Conservation (phyloP, 2,329 filamentous ascomycete species). For the Ceratocystis papillata region DNA sequence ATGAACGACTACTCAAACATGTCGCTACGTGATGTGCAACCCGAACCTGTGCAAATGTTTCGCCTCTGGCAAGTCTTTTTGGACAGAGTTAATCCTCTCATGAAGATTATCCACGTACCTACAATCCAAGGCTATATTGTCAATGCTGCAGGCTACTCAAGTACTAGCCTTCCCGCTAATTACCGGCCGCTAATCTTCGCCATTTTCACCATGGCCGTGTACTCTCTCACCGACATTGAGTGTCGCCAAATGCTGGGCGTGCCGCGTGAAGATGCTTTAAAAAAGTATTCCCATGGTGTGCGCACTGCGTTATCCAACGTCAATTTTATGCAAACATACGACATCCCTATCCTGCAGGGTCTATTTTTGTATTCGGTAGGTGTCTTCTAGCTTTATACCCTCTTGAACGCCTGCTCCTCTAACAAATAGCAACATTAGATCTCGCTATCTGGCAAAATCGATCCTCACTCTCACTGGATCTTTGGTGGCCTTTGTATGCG, state of each 20-base stretch:
- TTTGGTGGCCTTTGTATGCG: constrained; percentile 50
- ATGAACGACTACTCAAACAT: constrained; percentile 36
- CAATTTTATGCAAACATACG: constrained; percentile 49
- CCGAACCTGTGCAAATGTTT: constrained; percentile 54
- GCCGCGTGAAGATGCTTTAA: constrained; percentile 41
- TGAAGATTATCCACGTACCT: constrained; percentile 62
- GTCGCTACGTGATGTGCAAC: constrained; percentile 46
- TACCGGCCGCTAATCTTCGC: constrained; percentile 52
- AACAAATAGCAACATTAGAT: constrained; percentile 33
- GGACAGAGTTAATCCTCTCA: constrained; percentile 62
- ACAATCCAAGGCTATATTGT: constrained; percentile 55
- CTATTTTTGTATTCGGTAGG: constrained; percentile 47
- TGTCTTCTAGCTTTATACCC: not conserved
- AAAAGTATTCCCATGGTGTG: constrained; percentile 42
- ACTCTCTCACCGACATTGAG: constrained; percentile 46
- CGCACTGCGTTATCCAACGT: constrained; percentile 41
- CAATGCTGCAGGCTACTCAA: constrained; percentile 47
- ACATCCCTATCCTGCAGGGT: constrained; percentile 49
- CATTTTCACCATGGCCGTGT: constrained; percentile 52
- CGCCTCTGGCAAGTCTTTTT: constrained; percentile 65
- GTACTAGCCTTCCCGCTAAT: constrained; percentile 42
- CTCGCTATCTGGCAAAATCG: constrained; percentile 47
- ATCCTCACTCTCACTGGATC: constrained; percentile 50
- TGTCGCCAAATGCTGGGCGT: constrained; percentile 43
- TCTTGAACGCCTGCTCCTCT: not conserved